Evolutionary conservation across 148 eudicot genomes (phyloP), one percentile per base, ranked within the genome.

Genomic region (Salicornia ramosissima): DNA sequence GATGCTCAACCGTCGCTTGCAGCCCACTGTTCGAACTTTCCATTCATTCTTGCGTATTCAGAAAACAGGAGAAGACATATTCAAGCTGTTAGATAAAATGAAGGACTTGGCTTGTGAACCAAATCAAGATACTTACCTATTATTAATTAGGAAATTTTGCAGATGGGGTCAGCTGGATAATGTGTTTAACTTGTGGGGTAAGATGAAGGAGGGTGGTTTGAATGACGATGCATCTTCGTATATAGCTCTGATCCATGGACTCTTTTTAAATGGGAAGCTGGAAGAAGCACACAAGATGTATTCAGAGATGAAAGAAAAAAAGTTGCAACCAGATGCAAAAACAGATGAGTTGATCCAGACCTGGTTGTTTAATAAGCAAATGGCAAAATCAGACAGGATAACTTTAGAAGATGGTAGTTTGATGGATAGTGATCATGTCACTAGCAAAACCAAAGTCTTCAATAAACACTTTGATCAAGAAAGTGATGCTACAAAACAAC

Each of bases 71-170:
- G 94, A 90, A 60, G 86, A 86, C 59, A 79, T 84, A 45, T 88
- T 85, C 74, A 69, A 34, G 68, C 73, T 92, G 73, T 65, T 92
- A 80, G 72, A 86, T 68, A 84, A 83, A 74, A 92, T 92, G 97
- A 83, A 83, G 60, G 71, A 69, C 67, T 79, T 77, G 33, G 84
- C 84, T 22, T 86, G 96, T 60, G 52, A 50, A 59, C 96, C 94
- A 2, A 73, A 65, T 70, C 85, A 86, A 76, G 98, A 92, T 72
- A 92, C 97, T 16, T 86, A 81, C 42, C 76, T 78, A 19, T 83
- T 92, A 87, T 65, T 92, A 74, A 86, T 90, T 22, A 82, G 89
- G 70, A 92, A 92, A 68, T 90, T 92, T 65, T 86, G 88, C 65
- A 79, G 94, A 54, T 87, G 96, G 93, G 75, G 81, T 53, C 82